A percentile compares a stretch with the other conserved stretches of the same genome.
Evolutionary conservation across 305 asterid species (phyloP).

Genomic region (Coffea humblotiana): DNA sequence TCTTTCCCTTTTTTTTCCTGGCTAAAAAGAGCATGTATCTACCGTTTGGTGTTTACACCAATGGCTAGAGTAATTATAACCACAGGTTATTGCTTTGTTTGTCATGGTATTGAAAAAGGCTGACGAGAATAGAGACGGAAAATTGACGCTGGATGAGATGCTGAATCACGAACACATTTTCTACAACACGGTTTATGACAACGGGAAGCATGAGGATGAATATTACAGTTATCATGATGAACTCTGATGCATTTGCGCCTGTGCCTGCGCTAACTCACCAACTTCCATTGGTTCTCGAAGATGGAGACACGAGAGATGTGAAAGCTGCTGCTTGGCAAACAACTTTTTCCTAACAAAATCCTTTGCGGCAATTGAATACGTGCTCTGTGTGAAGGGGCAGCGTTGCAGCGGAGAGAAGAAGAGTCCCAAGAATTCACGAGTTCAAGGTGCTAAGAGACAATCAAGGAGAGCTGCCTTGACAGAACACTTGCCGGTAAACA

Average conservation of each 20-base stretch:
- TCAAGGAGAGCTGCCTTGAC: too few relatives aligned
- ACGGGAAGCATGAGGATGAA: slow-evolving; percentile 5
- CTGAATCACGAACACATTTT: slow-evolving; percentile 30
- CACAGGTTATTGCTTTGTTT: too few relatives aligned
- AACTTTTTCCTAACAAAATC: background rate
- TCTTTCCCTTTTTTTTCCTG: too few relatives aligned
- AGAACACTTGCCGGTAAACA: background rate
- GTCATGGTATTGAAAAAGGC: slow-evolving; percentile 19
- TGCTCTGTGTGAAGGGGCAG: background rate
- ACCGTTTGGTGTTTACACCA: too few relatives aligned
- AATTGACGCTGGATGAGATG: slow-evolving; percentile 33
- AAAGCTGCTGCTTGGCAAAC: background rate
- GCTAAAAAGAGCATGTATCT: too few relatives aligned
- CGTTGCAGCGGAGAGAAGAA: background rate
- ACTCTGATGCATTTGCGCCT: slow-evolving; percentile 14
- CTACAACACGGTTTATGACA: slow-evolving; percentile 28
- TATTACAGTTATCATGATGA: slow-evolving; percentile 29
- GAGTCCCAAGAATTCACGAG: background rate
- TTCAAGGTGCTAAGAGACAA: background rate
- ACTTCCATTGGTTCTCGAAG: background rate
- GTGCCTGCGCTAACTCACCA: background rate
- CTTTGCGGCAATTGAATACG: background rate
- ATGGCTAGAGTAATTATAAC: background rate
- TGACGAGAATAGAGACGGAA: slow-evolving; percentile 37
- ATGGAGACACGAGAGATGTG: background rate